Base-by-base conservation (phyloP, 1,139 yeast genomes). In the Suhomyces bokatorum region DNA sequence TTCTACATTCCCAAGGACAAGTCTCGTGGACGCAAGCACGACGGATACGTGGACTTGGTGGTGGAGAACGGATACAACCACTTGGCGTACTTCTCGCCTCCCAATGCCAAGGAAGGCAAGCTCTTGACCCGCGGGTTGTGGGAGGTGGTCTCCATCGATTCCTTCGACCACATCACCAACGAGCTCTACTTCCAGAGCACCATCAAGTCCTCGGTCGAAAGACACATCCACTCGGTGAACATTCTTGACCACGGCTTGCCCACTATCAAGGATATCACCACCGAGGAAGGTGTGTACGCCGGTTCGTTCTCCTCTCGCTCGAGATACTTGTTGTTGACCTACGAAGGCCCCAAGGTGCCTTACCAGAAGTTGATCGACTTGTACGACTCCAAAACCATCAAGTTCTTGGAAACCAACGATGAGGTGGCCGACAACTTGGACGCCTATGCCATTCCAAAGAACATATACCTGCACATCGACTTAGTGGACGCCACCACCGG, bases 281-380 rank as follows among this genome's bases (percentile, higher is more conserved):
- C 80, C 50, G 73, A 77, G 1, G 85, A 78, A 37, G 96, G 91
- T 2, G 87, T 83, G 71, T 89, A 73, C 63, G 60, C 75, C 6
- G 86, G 81, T 1, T 79, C 90, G 1, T 85, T 84, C 54, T 84
- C 91, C 0, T 67, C 83, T 2, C 90, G 90, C 2, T 73, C 85
- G 1, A 72, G 88, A 54, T 85, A 75, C 55, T 69, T 81, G 28
- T 67, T 85, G 39, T 65, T 85, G 44, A 75, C 75, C 12, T 82
- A 84, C 54, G 62, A 68, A 34, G 95, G 95, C 1, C 95, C 95
- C 0, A 67, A 66, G 6, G 70, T 83, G 35, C 95, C 95, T 13
- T 73, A 73, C 53, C 93, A 86, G 63, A 73, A 76, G 52, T 69
- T 86, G 53, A 57, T 85, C 40, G 88, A 84, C 56, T 69, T 85